Percentiles rank a stretch among this genome's conserved stretches.
Conservation (phyloP, 495 filamentous ascomycete species). For the Aspergillus incahuasiensis region DNA sequence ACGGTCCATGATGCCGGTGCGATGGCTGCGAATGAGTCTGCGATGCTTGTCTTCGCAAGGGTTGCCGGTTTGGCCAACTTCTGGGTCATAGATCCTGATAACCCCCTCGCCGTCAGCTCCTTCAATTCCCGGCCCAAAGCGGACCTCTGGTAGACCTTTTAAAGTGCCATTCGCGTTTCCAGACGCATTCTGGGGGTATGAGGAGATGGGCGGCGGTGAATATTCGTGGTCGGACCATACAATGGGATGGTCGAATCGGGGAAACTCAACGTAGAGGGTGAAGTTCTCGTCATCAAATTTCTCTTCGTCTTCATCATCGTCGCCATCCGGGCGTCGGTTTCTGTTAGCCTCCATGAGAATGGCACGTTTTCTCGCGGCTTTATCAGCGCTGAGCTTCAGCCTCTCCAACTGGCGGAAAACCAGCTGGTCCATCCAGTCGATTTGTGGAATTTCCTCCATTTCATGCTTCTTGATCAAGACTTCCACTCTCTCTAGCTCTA, state of each 20-base stretch:
- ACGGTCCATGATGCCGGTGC: conserved; percentile 87
- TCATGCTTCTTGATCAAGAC: conserved; percentile 95
- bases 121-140: conserved; percentile 77
- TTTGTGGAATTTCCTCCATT: conserved; percentile 87
- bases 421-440: conserved; percentile 92
- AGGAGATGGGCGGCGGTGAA: conserved; percentile 72
- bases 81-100: conserved; percentile 87
- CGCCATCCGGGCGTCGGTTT: conserved; percentile 21
- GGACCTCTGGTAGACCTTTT: conserved; percentile 77
- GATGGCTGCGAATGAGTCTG: conserved; percentile 81
- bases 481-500: conserved; percentile 79
- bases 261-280: conserved; percentile 82
- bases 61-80: conserved; percentile 82
- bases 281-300: conserved; percentile 55
- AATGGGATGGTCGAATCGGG: conserved; percentile 91
- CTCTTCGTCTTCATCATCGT: conserved; percentile 37
- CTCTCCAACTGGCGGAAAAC: conserved; percentile 85
- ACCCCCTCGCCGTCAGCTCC: conserved; percentile 51
- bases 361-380: conserved; percentile 36
- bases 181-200: conserved; percentile 56
- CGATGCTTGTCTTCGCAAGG: conserved; percentile 95
- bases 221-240: conserved; percentile 96
- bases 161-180: conserved; percentile 62
- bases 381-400: conserved; percentile 55
- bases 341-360: conserved; percentile 27